A percentile compares a stretch with the other conserved stretches of the same genome.
These are phyloP conservation scores for Scedosporium dehoogii DNA, from an alignment of 2,329 filamentous ascomycete species.

Conservation along the genomic window DNA sequence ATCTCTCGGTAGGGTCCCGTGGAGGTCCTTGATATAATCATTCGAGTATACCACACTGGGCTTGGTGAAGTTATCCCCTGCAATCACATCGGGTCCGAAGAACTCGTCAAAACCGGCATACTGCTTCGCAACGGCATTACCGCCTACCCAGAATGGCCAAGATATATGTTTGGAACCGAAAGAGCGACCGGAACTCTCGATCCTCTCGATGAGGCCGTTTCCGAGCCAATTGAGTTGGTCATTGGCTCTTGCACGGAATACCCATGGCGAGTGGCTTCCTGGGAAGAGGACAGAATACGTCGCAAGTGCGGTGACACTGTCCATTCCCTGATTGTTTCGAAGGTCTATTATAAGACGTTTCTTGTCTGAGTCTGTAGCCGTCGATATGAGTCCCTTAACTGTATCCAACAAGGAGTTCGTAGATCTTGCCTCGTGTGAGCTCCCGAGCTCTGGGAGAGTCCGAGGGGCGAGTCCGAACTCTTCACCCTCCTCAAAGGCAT, in stretches of 20 bases:
- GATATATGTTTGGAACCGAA: no score
- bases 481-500: not conserved
- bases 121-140: not conserved
- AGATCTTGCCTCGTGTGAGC: no score
- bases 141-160: not conserved
- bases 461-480: no score
- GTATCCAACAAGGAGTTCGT: not conserved
- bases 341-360: constrained; percentile 56
- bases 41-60: not conserved
- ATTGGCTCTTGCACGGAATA: not conserved
- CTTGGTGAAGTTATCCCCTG: not conserved
- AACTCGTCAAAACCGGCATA: not conserved
- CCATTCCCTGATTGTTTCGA: constrained; percentile 49
- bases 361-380: constrained; percentile 35
- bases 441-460: no score
- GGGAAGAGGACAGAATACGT: constrained; percentile 1
- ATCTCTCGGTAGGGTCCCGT: not conserved
- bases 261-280: not conserved
- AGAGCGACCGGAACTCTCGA: not conserved
- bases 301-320: constrained; percentile 17
- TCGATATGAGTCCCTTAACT: constrained; percentile 31
- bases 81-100: not conserved
- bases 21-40: not conserved
- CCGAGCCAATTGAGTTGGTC: not conserved
- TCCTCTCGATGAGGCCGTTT: not conserved